Evolutionary conservation across 305 asterid species (phyloP), one percentile per base, ranked within the genome.

Genomic region (Petunia hybrid): DNA sequence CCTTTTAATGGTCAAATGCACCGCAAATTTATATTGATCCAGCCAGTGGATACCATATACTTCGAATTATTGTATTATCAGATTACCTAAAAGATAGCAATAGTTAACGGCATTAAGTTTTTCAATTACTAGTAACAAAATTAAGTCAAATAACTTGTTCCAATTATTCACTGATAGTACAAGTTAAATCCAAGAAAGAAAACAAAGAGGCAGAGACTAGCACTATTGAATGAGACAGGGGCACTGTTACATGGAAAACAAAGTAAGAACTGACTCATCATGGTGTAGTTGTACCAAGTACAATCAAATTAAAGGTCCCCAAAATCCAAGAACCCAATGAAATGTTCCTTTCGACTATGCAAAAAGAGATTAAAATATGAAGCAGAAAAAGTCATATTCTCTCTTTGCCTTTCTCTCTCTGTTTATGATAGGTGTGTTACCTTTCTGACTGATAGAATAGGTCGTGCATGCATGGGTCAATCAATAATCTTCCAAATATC

Each of bases 391-490:
- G 73, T 83, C 89, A 84, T 84, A 86, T 80, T 75, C 81, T 85
- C 71, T 78, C 85, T 75, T 80, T 85, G 31, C 31, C 31, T 22
- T 68, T 78, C 85, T 80, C 85, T 82, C 79, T n/a, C 80, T 83
- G 85, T 85, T 86, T 46, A 61, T 79, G 77, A 43, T 4, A 70
- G 7, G 60, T 43, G 77, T 35, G 14, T 71, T 16, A 5, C 62
- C 70, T 62, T 80, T 80, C 85, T 80, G 87, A 84, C 88, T 81
- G 88, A 89, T 84, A 71, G 80, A 84, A 89, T 85, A 81, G 82
- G 81, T 83, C 92, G 53, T 77, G 83, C 90, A 85, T 74, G 85
- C 88, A 86, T 80, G 82, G 40, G 80, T 88, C 89, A 86, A 62
- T 85, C 90, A 87, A 42, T 76, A 40, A 22, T 22, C 81, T 77